Conservation (phyloP, 495 filamentous ascomycete genomes). For the Stereocaulon alpinum region DNA sequence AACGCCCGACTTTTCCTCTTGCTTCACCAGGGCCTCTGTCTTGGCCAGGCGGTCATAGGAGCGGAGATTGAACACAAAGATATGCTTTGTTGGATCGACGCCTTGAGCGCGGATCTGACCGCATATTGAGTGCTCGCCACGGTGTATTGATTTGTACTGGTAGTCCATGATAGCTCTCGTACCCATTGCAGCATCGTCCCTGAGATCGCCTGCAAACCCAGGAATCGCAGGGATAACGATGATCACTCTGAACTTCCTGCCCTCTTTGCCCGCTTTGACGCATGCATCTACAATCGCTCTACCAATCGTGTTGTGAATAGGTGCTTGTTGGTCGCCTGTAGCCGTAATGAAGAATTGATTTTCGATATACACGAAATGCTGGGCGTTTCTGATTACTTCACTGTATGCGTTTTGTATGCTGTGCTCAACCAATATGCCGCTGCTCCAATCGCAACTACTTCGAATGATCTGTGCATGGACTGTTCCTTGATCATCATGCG, state of each 20-base stretch:
- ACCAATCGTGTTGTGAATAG: slow-evolving; percentile 81
- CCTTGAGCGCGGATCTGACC: slow-evolving; percentile 66
- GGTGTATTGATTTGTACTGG: slow-evolving; percentile 90
- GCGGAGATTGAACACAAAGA: slow-evolving; percentile 87
- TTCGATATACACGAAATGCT: slow-evolving; percentile 94
- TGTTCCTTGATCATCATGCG: slow-evolving; percentile 50
- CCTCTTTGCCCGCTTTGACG: slow-evolving; percentile 69
- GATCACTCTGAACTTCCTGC: slow-evolving; percentile 83
- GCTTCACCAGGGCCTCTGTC: slow-evolving; percentile 52
- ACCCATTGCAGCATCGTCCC: slow-evolving; percentile 70
- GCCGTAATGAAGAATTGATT: slow-evolving; percentile 97
- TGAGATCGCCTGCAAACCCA: slow-evolving; percentile 84
- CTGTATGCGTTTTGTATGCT: slow-evolving; percentile 89
- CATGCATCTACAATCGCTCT: slow-evolving; percentile 82
- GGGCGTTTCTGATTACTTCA: slow-evolving; percentile 69
- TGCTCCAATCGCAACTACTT: slow-evolving; percentile 90
- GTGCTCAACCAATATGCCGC: slow-evolving; percentile 78
- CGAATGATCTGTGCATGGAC: slow-evolving; percentile 75
- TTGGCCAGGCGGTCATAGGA: slow-evolving; percentile 86
- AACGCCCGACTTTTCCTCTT: slow-evolving; percentile 70
- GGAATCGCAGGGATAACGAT: slow-evolving; percentile 83
- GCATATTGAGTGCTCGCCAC: slow-evolving; percentile 83
- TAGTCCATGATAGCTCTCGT: slow-evolving; percentile 97
- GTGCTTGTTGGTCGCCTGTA: slow-evolving; percentile 74
- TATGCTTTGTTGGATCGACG: slow-evolving; percentile 66